Evolutionary conservation across 2,329 filamentous ascomycete species (phyloP).

Genomic region (Lachnellula occidentalis): DNA sequence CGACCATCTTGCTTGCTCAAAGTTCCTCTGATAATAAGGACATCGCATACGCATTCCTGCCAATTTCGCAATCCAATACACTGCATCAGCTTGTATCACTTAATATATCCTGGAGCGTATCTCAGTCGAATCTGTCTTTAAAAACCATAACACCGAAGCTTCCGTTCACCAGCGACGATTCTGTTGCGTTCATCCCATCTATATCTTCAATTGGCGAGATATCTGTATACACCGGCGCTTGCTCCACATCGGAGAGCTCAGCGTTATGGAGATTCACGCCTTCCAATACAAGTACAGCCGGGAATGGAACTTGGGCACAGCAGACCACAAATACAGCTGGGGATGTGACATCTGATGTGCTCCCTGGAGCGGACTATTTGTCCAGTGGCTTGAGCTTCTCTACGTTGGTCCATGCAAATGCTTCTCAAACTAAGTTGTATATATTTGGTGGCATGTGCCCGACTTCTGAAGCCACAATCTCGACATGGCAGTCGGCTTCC

Average conservation of each 20-base stretch:
- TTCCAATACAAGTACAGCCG: conserved; percentile 35
- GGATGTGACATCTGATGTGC: conserved; percentile 30
- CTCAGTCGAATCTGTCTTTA: conserved; percentile 39
- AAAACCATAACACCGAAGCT: conserved; percentile 50
- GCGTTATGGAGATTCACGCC: conserved; percentile 65
- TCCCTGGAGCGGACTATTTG: conserved; percentile 50
- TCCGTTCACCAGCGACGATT: conserved; percentile 55
- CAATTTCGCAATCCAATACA: conserved; percentile 31
- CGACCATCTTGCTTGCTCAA: conserved; percentile 58
- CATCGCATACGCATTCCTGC: conserved; percentile 63
- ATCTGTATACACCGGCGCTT: conserved; percentile 69
- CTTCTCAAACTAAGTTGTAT: conserved; percentile 30
- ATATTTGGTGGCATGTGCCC: conserved; percentile 88
- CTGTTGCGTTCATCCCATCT: conserved; percentile 60
- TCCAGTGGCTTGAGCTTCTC: conserved; percentile 38
- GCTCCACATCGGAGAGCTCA: conserved; percentile 47
- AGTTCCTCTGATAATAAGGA: conserved; percentile 42
- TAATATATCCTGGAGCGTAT: conserved; percentile 56
- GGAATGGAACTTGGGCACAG: conserved; percentile 52
- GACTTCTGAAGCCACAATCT: conserved; percentile 36
- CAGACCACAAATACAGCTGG: conserved; percentile 33
- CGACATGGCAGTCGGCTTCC: conserved; percentile 60
- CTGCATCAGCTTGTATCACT: conserved; percentile 53
- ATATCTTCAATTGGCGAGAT: conserved; percentile 65
- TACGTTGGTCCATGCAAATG: conserved; percentile 24